Evolutionary conservation across 306 rosid species (phyloP).

Genomic region (Citrullus mucosospermus): DNA sequence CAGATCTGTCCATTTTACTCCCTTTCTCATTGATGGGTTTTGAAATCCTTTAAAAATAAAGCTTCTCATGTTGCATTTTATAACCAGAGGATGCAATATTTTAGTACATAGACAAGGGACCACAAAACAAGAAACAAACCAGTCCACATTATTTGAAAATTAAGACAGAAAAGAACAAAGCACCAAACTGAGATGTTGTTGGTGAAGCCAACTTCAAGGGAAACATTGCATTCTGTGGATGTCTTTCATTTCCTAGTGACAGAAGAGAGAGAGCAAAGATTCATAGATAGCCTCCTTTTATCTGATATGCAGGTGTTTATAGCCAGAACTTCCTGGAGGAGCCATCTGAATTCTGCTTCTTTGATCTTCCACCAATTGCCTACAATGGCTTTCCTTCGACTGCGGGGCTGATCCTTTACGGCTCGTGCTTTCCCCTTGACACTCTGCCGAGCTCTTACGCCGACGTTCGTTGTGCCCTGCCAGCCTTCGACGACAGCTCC

Average conservation of each 20-base stretch:
- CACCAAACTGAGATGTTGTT: neutral
- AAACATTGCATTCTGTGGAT: neutral
- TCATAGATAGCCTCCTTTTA: constrained; percentile 4
- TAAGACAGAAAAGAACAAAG: neutral
- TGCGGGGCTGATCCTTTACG: constrained; percentile 18
- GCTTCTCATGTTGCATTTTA: neutral
- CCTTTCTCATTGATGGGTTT: neutral
- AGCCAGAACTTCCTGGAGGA: constrained; percentile 30
- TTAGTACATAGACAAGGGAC: neutral
- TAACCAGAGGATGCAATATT: neutral
- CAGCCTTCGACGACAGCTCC: constrained; percentile 81
- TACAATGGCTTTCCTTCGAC: constrained; percentile 23
- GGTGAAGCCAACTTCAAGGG: neutral
- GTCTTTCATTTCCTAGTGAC: constrained; percentile 27
- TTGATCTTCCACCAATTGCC: constrained; percentile 26
- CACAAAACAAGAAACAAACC: neutral
- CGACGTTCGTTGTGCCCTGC: constrained; percentile 84
- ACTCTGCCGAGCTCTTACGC: constrained; percentile 37
- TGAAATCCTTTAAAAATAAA: neutral
- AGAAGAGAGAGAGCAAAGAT: constrained; percentile 66
- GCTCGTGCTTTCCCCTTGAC: constrained; percentile 36
- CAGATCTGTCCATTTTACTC: neutral
- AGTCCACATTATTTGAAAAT: neutral
- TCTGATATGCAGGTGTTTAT: constrained; percentile 41
- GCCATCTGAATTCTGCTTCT: constrained; percentile 30